These are phyloP conservation scores for Populus hybrid DNA, from an alignment of 441 rosid genomes.

Conservation along the genomic window DNA sequence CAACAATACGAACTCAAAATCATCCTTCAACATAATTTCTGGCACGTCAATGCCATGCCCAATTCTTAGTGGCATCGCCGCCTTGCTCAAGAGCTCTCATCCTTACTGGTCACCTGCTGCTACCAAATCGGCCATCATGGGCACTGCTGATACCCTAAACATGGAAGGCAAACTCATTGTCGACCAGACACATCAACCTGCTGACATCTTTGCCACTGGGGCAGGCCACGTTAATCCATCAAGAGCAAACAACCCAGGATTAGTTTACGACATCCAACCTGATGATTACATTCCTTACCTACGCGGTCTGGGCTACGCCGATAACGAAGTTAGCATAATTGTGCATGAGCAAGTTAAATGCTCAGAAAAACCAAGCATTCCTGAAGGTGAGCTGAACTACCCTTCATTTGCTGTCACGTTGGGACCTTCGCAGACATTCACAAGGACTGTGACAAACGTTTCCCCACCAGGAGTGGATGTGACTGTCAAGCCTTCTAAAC, in stretches of 20 bases:
- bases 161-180: slow-evolving; percentile 34
- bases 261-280: slow-evolving; percentile 44
- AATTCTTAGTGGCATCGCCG: slow-evolving; percentile 79
- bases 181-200: slow-evolving; percentile 32
- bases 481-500: slow-evolving; percentile 33
- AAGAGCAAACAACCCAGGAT: slow-evolving; percentile 54
- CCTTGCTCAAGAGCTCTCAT: slow-evolving; percentile 54
- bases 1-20: too few relatives aligned
- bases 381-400: slow-evolving; percentile 38
- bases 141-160: slow-evolving; percentile 45
- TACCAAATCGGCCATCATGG: slow-evolving; percentile 81
- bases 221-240: slow-evolving; percentile 64
- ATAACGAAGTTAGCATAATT: slow-evolving; percentile 28
- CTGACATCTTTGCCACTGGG: slow-evolving; percentile 48
- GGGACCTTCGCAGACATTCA: slow-evolving; percentile 31
- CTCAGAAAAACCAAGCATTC: slow-evolving; percentile 15
- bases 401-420: slow-evolving; percentile 50
- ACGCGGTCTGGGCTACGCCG: slow-evolving; percentile 47
- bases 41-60: slow-evolving; percentile 74
- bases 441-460: slow-evolving; percentile 38
- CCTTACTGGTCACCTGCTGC: slow-evolving; percentile 74
- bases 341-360: slow-evolving; percentile 27
- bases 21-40: too few relatives aligned
- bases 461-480: slow-evolving; percentile 42
- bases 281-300: slow-evolving; percentile 14